Base-by-base conservation (phyloP, 1,284 basidiomycete species). In the Cutaneotrichosporon sp. region DNA sequence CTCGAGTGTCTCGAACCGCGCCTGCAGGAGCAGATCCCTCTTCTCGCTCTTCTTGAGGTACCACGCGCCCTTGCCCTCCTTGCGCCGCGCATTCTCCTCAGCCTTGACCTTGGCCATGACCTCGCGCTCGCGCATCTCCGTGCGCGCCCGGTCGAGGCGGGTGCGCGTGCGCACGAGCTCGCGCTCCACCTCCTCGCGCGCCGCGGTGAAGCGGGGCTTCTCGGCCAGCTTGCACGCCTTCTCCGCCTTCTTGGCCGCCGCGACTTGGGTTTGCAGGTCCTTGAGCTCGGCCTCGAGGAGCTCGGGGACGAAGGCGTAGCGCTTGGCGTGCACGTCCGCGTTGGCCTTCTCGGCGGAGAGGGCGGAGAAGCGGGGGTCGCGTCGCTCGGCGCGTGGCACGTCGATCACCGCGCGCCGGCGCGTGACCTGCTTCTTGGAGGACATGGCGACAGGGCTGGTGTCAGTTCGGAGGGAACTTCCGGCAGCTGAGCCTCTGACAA, bases 331-430 rank as follows among this genome's bases (percentile, higher is more conserved):
- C 27, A 87, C 85, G 57, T 87, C 81, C 0, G 84, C 71, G 50
- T 89, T 86, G 67, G 89, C 86, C 61, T 86, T 82, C n/a, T 92
- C 92, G 7, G 87, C 78, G 2, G 82, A 83, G 13, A 91, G 79
- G 13, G 87, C 84, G 29, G 91, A 83, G 80, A 98, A 98, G 50
- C 95, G 87, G 3, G 95, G 95, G 80, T 98, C 95, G 45, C 95
- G 87, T 11, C 87, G 79, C 74, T 87, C 91, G 36, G 83, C 75
- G 65, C 87, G 85, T 49, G 84, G 82, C 5, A 87, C 84, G 64
- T 93, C 89, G 8, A 95, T 84, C 1, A 92, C 88, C n/a, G 82
- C 82, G 58, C 93, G 83, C 58, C 83, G 84, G 14, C 95, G 86
- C 3, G 89, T 86, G 2, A 97, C 92, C 1, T 92, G 92, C 68